These are phyloP conservation scores for Periconia digitata DNA, from an alignment of 2,329 filamentous ascomycete genomes.

Conservation along the genomic window DNA sequence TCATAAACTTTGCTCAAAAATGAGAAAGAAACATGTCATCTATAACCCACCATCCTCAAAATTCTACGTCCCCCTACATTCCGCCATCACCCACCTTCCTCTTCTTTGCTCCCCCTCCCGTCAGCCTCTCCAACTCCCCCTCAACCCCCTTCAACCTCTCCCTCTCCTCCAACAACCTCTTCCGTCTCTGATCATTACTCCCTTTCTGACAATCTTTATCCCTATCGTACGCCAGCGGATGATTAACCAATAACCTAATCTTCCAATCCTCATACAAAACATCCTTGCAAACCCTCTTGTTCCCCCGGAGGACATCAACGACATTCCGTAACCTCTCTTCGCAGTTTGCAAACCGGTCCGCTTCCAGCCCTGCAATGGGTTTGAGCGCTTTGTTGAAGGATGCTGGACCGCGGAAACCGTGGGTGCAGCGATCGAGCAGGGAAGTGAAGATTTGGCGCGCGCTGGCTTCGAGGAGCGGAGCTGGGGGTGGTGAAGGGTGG, in stretches of 20 bases:
- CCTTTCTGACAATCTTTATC: conserved; percentile 19
- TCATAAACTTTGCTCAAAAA: too few relatives aligned
- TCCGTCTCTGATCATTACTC: conserved; percentile 17
- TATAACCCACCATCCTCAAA: background rate
- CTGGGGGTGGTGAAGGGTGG: conserved; percentile 4
- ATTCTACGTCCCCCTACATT: background rate
- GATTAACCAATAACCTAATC: conserved; percentile 15
- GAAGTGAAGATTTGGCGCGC: conserved; percentile 9
- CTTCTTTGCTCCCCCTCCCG: background rate
- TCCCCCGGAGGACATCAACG: conserved; percentile 10
- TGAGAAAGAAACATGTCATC: background rate
- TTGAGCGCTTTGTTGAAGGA: conserved; percentile 16
- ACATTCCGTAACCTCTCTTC: conserved; percentile 13
- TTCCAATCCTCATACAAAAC: conserved; percentile 21
- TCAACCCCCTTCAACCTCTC: conserved; percentile 12
- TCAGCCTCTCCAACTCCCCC: conserved; percentile 5
- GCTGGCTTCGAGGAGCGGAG: conserved; percentile 14
- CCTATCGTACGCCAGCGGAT: conserved; percentile 14
- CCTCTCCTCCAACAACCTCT: conserved; percentile 7
- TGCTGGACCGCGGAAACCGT: conserved; percentile 14
- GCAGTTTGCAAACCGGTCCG: conserved; percentile 12
- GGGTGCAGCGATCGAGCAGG: conserved; percentile 15
- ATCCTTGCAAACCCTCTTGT: conserved; percentile 20
- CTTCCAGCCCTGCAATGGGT: conserved; percentile 3
- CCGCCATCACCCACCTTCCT: background rate